phyloP scores from a whole-genome alignment of 805 yeast genomes.

The Yarrowia sp. region DNA sequence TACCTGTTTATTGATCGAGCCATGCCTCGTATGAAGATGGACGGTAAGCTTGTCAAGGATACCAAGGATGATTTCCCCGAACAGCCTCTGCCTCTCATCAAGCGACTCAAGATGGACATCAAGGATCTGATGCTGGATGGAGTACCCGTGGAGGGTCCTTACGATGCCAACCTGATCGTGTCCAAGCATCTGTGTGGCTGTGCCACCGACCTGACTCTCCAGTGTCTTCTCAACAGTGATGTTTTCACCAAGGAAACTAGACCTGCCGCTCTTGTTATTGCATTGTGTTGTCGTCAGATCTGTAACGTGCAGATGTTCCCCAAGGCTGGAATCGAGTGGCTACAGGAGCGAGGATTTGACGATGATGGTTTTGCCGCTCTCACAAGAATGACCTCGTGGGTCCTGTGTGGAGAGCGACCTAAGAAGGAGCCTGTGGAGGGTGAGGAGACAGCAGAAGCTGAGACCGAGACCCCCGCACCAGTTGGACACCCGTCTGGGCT shows the following conservation, averaged over 20 bases:
- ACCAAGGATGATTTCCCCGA: conserved; percentile 29
- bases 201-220: conserved; percentile 82
- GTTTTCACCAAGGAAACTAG: not conserved
- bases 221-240: conserved; percentile 50
- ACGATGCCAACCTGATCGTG: conserved; percentile 40
- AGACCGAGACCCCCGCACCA: conserved; percentile 18
- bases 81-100: conserved; percentile 38
- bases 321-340: conserved; percentile 44
- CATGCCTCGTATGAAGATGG: conserved; percentile 73
- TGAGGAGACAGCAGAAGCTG: conserved; percentile 31
- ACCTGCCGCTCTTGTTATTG: conserved; percentile 51
- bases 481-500: conserved; percentile 47
- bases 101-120: conserved; percentile 69
- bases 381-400: conserved; percentile 79
- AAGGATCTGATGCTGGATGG: conserved; percentile 62
- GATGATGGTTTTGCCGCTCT: conserved; percentile 42
- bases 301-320: conserved; percentile 61
- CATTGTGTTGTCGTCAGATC: conserved; percentile 90
- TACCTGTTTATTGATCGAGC: conserved; percentile 74
- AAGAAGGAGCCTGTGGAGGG: conserved; percentile 42
- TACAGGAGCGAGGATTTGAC: conserved; percentile 36
- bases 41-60: conserved; percentile 61
- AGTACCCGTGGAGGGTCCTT: conserved; percentile 36
- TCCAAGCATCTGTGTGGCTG: conserved; percentile 93
- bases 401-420: conserved; percentile 64